Base-by-base conservation (phyloP, 2,329 filamentous ascomycete genomes). In the Penicillium brevicompactum region DNA sequence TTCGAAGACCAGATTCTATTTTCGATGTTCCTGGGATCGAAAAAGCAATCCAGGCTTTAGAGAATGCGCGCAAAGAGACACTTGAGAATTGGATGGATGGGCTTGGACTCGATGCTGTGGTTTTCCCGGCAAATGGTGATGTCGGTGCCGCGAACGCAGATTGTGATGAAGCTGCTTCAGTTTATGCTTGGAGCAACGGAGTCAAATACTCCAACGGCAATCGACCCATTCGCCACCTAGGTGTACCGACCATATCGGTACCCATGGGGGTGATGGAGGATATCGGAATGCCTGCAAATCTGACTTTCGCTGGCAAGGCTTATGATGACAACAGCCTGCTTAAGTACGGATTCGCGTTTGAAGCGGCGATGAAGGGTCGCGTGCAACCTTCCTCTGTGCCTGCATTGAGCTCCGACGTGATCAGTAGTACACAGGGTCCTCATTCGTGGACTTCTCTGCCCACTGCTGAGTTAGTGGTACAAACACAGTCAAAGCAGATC, bases 151-250 rank as follows among this genome's bases (percentile, higher is more conserved):
- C 80, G 5, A 74, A 84, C 63, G 66, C 80, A 0, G 82, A 84
- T 61, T 58, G 63, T 0, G 68, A 70, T 37, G 52, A 62, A 16
- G 56, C 63, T 6, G 61, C 63, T 31, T 71, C 76, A 11, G 54
- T 62, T 9, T 71, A 78, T 53, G 77, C 76, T 4, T 71, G 78
- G 53, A 73, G 71, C 27, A 82, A 84, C 46, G 82, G 83, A 0
- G 76, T 84, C 4, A 77, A 76, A 40, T 84, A 84, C 55, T 78
- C 76, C 0, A 82, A 84, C 51, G 82, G 82, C 1, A 83, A 83
- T 49, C 70, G 80, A 1, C 79, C 78, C 0, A 69, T 85, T 1
- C 71, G 82, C 10, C 82, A 85, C 51, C 70, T 84, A 2, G 82
- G 83, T 0, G 75, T 85, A 0, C 83, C 83, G 0, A 82, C 79